Evolutionary conservation across 768 basidiomycete species (phyloP).

Genomic region (Saitozyma podzolica): DNA sequence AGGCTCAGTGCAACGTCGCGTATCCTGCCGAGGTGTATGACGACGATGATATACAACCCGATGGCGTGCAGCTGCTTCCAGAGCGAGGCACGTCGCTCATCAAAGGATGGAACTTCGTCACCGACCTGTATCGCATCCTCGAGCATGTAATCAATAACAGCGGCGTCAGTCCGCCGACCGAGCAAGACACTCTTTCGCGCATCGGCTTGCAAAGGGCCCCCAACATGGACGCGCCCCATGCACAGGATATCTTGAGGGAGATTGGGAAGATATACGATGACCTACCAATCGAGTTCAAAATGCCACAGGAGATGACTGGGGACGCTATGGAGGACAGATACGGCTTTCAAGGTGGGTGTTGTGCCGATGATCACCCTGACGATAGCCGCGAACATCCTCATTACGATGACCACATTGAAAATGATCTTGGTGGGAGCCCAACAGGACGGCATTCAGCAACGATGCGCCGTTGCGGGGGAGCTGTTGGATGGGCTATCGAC

Average conservation of each 20-base stretch:
- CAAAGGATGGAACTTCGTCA: background rate
- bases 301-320: background rate
- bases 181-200: background rate
- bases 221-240: background rate
- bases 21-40: constrained; percentile 1
- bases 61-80: background rate
- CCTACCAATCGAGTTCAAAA: background rate
- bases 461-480: background rate
- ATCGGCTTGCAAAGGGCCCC: background rate
- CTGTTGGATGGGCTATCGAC: background rate
- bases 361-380: background rate
- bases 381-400: background rate
- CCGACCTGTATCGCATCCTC: constrained; percentile 1
- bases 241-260: background rate
- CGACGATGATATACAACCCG: background rate
- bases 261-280: background rate
- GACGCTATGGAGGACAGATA: background rate
- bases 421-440: background rate
- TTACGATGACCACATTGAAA: background rate
- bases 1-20: background rate
- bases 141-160: background rate
- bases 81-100: background rate
- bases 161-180: background rate
- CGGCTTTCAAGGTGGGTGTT: background rate
- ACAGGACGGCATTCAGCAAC: background rate